These are phyloP conservation scores for Beta macrorhiza DNA, from an alignment of 179 eudicot genomes.

Conservation along the genomic window DNA sequence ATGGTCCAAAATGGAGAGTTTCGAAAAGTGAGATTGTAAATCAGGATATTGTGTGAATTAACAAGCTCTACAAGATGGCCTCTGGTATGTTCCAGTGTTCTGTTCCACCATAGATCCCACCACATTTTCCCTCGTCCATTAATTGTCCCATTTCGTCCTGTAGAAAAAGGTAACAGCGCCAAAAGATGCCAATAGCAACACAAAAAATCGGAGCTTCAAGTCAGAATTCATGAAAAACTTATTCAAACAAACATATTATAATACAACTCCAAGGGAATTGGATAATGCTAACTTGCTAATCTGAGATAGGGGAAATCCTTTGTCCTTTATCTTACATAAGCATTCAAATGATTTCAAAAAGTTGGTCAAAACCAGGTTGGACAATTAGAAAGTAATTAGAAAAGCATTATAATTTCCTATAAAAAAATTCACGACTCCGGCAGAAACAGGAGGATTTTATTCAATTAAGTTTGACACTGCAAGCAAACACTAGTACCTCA, in stretches of 20 bases:
- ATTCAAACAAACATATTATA: background rate
- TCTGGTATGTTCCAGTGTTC: slow-evolving; percentile 85
- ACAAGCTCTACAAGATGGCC: slow-evolving; percentile 89
- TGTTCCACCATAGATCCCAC: slow-evolving; percentile 99
- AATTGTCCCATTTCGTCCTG: slow-evolving; percentile 85
- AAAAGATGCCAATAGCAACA: slow-evolving; percentile 20
- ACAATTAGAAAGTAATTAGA: too few species aligned
- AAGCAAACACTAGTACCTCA: background rate
- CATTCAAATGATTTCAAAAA: background rate
- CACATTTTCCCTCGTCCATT: slow-evolving; percentile 95
- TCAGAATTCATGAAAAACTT: background rate
- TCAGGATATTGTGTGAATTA: slow-evolving; percentile 74
- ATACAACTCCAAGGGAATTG: background rate
- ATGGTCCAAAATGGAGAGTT: slow-evolving; percentile 98
- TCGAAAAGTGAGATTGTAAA: slow-evolving; percentile 83
- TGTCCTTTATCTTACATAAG: background rate
- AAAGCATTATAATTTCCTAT: background rate
- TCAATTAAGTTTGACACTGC: background rate
- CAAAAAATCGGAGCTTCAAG: background rate
- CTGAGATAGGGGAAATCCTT: background rate
- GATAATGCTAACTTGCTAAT: background rate
- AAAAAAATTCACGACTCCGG: background rate
- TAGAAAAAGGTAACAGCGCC: slow-evolving; percentile 16
- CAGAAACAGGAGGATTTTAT: background rate
- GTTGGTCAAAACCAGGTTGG: too few species aligned